A percentile compares a stretch with the other conserved stretches of the same genome.
Conservation (phyloP, 495 filamentous ascomycete species). For the Podospora appendiculata region DNA sequence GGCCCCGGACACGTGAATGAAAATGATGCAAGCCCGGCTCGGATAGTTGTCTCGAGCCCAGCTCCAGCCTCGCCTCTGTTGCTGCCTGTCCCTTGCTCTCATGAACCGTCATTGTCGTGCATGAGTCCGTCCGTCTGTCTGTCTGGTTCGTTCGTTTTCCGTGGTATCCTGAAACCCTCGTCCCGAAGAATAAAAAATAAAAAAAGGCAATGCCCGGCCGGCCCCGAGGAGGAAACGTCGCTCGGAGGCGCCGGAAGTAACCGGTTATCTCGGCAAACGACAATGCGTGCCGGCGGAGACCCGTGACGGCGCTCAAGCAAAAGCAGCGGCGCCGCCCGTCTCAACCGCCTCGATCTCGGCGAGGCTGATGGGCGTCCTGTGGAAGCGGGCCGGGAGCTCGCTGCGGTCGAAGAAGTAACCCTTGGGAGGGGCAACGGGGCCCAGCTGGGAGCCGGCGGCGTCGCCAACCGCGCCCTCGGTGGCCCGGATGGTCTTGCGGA, state of each 20-base stretch:
- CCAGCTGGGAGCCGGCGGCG: constrained; percentile 56
- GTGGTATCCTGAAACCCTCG: background rate
- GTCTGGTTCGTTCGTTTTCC: background rate
- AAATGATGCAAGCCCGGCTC: too few species aligned
- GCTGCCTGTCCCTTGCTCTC: background rate
- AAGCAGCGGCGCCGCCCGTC: constrained; percentile 66
- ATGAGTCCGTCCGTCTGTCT: background rate
- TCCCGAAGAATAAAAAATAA: background rate
- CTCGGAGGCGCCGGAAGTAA: too few species aligned
- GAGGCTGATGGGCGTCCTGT: constrained; percentile 58
- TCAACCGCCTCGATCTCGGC: constrained; percentile 94
- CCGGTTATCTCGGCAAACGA: too few species aligned
- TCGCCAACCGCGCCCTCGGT: constrained; percentile 54
- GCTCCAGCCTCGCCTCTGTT: too few species aligned
- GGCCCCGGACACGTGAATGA: too few species aligned
- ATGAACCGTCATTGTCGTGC: background rate
- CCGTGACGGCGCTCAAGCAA: constrained; percentile 17
- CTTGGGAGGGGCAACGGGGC: constrained; percentile 57
- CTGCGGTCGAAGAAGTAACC: constrained; percentile 84
- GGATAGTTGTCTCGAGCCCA: too few species aligned
- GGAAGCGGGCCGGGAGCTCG: constrained; percentile 79
- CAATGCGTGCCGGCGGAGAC: too few species aligned
- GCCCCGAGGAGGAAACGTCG: too few species aligned
- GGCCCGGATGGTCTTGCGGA: constrained; percentile 49
- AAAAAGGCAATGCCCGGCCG: too few species aligned